These are phyloP conservation scores for Pyrus bretschneideri DNA, from an alignment of 306 rosid species.

Conservation along the genomic window DNA sequence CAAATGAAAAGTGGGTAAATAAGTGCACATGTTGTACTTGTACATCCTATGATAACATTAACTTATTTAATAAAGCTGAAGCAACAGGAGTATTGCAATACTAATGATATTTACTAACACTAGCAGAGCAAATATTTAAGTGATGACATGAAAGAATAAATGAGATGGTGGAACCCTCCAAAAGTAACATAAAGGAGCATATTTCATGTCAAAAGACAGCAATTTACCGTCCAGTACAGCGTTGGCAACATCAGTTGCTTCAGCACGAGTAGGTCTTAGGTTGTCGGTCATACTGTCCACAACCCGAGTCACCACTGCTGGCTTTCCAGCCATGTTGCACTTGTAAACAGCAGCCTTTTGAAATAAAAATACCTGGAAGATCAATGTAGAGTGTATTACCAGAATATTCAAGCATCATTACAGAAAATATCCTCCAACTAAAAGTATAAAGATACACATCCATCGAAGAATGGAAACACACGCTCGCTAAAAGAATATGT, in stretches of 20 bases:
- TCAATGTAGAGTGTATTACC: background rate
- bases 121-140: background rate
- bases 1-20: background rate
- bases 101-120: background rate
- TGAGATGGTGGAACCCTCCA: background rate
- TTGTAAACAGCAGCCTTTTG: conserved; percentile 87
- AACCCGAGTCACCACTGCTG: conserved; percentile 92
- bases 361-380: conserved; percentile 73
- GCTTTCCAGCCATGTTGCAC: conserved; percentile 97
- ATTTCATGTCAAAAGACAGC: background rate
- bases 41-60: background rate
- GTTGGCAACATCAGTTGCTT: conserved; percentile 98
- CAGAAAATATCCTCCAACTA: background rate
- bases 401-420: background rate
- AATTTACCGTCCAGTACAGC: conserved; percentile 73
- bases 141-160: background rate
- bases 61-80: background rate
- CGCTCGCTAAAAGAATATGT: background rate
- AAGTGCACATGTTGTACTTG: background rate
- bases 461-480: background rate
- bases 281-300: conserved; percentile 96
- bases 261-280: conserved; percentile 97
- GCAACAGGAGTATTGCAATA: background rate
- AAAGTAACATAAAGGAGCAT: conserved; percentile 9
- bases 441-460: background rate